phyloP scores from a whole-genome alignment of 164 flowering plant genomes.

The Stephania yunnanensis region DNA sequence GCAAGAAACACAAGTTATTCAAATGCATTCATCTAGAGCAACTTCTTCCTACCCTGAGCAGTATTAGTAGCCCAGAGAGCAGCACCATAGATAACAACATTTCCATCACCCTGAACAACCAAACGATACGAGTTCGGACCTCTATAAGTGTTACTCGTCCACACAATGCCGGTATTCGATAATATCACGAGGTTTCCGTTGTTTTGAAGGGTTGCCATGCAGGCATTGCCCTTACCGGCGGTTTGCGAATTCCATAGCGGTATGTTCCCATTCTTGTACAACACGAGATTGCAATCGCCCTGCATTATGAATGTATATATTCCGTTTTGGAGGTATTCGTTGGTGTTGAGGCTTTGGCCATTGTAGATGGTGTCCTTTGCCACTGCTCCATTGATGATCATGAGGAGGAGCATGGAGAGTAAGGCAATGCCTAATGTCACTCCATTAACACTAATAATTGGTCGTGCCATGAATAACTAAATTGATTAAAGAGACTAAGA shows the following conservation, averaged over 20 bases:
- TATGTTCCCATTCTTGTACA: constrained; percentile 13
- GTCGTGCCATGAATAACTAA: too few species aligned
- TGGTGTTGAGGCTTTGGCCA: constrained; percentile 16
- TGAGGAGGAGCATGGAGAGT: background rate
- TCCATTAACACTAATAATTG: too few species aligned
- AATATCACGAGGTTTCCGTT: constrained; percentile 17
- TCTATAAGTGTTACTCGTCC: constrained; percentile 15
- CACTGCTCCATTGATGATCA: background rate
- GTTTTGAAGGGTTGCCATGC: constrained; percentile 9
- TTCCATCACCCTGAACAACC: constrained; percentile 24
- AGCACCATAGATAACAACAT: constrained; percentile 25
- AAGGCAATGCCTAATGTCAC: too few species aligned
- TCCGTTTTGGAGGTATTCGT: constrained; percentile 19
- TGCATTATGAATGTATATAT: constrained; percentile 22
- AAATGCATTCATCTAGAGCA: background rate
- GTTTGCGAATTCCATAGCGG: constrained; percentile 17
- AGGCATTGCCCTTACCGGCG: constrained; percentile 8
- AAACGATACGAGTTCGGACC: constrained; percentile 23
- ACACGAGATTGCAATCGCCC: constrained; percentile 17
- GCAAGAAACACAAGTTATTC: too few species aligned
- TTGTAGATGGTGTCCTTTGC: constrained; percentile 15
- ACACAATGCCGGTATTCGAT: constrained; percentile 12
- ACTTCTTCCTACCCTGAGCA: constrained; percentile 13
- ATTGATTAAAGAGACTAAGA: too few species aligned
- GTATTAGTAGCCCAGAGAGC: constrained; percentile 30